Evolutionary conservation across 495 filamentous ascomycete species (phyloP).

Genomic region (Neurospora terricola): DNA sequence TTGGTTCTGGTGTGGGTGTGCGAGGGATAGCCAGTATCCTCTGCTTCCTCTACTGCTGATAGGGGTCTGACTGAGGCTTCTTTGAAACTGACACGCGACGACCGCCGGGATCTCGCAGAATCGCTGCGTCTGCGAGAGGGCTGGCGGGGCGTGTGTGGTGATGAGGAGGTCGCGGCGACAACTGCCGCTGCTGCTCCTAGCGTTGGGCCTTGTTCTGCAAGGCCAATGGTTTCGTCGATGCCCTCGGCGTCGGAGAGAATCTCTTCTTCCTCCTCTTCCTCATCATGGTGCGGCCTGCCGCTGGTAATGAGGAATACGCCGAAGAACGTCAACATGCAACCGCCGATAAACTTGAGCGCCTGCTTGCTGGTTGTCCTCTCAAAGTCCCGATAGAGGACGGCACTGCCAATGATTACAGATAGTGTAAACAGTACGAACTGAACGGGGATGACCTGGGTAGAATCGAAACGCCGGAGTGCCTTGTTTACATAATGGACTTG

Average conservation of each 20-base stretch:
- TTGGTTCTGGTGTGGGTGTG: constrained; percentile 1
- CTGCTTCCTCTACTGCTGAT: constrained; percentile 6
- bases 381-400: constrained; percentile 89
- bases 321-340: constrained; percentile 82
- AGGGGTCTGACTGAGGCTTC: constrained; percentile 15
- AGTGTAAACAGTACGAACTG: constrained; percentile 96
- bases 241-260: constrained; percentile 43
- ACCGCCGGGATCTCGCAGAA: constrained; percentile 22
- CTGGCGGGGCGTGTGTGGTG: constrained; percentile 4
- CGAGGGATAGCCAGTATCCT: constrained; percentile 12
- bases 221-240: constrained; percentile 40
- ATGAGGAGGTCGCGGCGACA: constrained; percentile 1
- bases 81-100: constrained; percentile 29
- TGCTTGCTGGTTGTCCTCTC: constrained; percentile 60
- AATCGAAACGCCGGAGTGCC: constrained; percentile 87
- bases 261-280: constrained; percentile 43
- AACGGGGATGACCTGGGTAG: constrained; percentile 91
- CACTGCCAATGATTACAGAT: constrained; percentile 88
- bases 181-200: background rate
- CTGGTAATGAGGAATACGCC: constrained; percentile 92
- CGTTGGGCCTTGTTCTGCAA: constrained; percentile 26
- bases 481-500: constrained; percentile 96
- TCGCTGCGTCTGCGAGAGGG: constrained; percentile 12
- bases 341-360: constrained; percentile 75
- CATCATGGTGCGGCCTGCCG: constrained; percentile 38